Base-by-base conservation (phyloP, 2,329 filamentous ascomycete genomes). In the Aspergillus thermomutatus region DNA sequence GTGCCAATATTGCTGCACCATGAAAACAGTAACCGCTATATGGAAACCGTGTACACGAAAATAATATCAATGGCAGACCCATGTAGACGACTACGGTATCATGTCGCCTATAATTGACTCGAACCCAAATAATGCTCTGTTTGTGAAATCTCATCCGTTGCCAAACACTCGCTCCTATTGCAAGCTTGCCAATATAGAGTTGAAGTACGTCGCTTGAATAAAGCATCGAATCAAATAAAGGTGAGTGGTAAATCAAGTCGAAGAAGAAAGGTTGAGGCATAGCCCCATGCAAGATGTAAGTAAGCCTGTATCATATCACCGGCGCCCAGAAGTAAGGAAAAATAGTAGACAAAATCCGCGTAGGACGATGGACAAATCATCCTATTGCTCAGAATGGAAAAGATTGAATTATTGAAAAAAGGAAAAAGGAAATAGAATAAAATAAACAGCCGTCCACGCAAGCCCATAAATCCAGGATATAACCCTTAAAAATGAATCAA, bases 251-350 rank as follows among this genome's bases (percentile, higher is more conserved):
- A 48, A 49, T 28, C 34, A 46, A 48, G 46, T 46, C 28, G 56
- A 49, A 60, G 34, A 59, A 50, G 61, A 27, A 47, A 55, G 4
- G 7, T 3, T 26, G 19, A 14, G 43, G 21, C 43, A 11, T 23
- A 23, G 43, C 23, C 23, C 57, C 61, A 62, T 59, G 64, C 61
- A 62, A 58, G 52, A 57, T 54, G 63, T 58, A 62, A 64, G 63
- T 58, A 62, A 62, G 52, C 58, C 62, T 60, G 60, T 63, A 65
- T 59, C 60, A 66, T 64, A 65, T 64, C 65, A 60, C 63, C 60
- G 51, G 58, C 64, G 64, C 67, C 63, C 48, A 55, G 61, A 62
- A 54, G 57, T 59, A 61, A 60, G 34, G 51, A 54, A 57, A 60
- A 60, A 60, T 40, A 52, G 64, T 58, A 65, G 56, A 65, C 61